Base-by-base conservation (phyloP, 192 early-diverging fungal species). In the Gamsiella multidivaricata region DNA sequence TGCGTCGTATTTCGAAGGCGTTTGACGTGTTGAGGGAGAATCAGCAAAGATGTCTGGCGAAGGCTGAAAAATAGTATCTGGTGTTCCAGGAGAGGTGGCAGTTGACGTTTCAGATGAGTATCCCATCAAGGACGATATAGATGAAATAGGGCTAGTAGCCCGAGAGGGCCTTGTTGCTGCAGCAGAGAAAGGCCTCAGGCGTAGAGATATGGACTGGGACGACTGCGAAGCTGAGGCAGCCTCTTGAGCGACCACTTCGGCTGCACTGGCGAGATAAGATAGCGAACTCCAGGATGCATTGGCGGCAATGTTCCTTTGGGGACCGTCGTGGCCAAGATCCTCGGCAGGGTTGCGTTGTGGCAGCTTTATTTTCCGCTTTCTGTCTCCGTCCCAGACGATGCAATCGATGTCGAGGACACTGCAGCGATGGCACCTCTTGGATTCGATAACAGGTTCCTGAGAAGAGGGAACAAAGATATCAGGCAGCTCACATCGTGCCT, bases 351-450 rank as follows among this genome's bases (percentile, higher is more conserved):
- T 45, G 6, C n/a, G 52, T n/a, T 37, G 52, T 31, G 18, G 59
- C 5, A 62, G 34, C 22, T 56, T 70, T 7, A 43, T 26, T 26
- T 70, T 70, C 28, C 69, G 34, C 43, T 70, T 70, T 32, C 69
- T 49, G 51, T 45, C 59, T 54, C 69, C 69, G 52, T 70, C 69
- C 69, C 69, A 70, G 15, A 70, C 69, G 8, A 70, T 37, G 18
- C 69, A 70, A 32, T 70, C 60, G 43, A 70, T 56, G 17, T 61
- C 52, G 11, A 70, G 53, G 6, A 62, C 59, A 15, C 33, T 61
- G 25, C 69, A 70, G 17, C 69, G 69, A 22, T 70, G 69, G 39
- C 69, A 70, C 39, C 59, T 36, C 45, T 70, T 70, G 39, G 69
- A 61, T 9, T 56, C 42, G 29, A 29, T 36, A 22, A 70, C 69